Base-by-base conservation (phyloP, 331 rosid genomes). In the Malus hybrid region DNA sequence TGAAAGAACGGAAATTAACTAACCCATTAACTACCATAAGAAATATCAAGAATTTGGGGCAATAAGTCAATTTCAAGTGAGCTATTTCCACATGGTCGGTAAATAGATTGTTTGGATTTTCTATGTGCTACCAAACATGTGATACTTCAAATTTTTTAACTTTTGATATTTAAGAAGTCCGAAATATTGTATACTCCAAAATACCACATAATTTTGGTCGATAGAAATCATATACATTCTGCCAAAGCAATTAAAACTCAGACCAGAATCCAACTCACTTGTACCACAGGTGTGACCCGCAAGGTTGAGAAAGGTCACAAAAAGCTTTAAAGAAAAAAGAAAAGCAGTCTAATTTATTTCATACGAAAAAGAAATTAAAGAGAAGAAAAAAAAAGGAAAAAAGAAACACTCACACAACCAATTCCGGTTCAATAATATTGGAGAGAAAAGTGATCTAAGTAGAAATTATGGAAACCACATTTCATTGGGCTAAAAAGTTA, bases 1-100 rank as follows among this genome's bases (percentile, higher is more conserved):
- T 18, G 52, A 75, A 71, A 82, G 80, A 66, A 74, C 66, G 75
- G 3, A 42, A 50, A 33, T n/a, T 50, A 53, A 50, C n/a, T 2
- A 19, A 30, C 64, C 63, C 7, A 42, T 34, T 29, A 67, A 13
- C 68, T 6, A 14, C 66, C 10, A 28, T 12, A 6, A 9, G 18
- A 62, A 33, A 52, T 6, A 16, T 18, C 10, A 52, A 52, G 20
- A 52, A 52, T 18, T 52, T 16, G 20, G 10, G 57, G 57, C 57
- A 52, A 18, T 19, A 0, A 52, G 20, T 52, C 57, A 52, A 52
- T 52, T 52, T 52, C 48, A 63, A 19, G 55, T 7, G n/a, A 29
- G 2, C 15, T 28, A 9, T 18, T 15, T 30, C 12, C 34, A 19
- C 1, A 29, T 2, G 10, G n/a, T 39, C 19, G 42, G 60, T 62